phyloP scores from a whole-genome alignment of 73 alveolate genomes.

The Paramecium sonneborni region DNA sequence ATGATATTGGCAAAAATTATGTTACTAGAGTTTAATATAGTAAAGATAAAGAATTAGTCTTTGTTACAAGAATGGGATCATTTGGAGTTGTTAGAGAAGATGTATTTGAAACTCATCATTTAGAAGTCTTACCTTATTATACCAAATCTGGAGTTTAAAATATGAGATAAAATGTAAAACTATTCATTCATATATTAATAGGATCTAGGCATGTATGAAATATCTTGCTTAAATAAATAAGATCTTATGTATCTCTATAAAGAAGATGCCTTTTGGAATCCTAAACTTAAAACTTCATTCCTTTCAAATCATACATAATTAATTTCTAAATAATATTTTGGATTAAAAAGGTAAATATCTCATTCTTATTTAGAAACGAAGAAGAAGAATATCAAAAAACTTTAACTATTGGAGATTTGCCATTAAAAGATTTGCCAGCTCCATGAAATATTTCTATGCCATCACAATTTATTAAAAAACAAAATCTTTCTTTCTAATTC shows the following conservation, averaged over 20 bases:
- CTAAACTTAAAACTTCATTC: background rate
- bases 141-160: constrained; percentile 71
- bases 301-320: constrained; percentile 32
- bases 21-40: constrained; percentile 77
- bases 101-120: constrained; percentile 83
- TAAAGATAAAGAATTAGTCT: constrained; percentile 83
- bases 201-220: constrained; percentile 73
- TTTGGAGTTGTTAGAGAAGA: constrained; percentile 72
- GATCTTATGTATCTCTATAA: constrained; percentile 72
- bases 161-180: constrained; percentile 33
- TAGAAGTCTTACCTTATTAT: constrained; percentile 76
- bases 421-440: constrained; percentile 16
- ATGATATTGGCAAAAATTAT: constrained; percentile 66
- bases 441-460: background rate
- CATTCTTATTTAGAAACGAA: background rate
- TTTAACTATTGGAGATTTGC: background rate
- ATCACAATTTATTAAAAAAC: background rate
- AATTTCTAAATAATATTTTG: constrained; percentile 24
- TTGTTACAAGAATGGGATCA: constrained; percentile 81
- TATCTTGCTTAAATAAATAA: constrained; percentile 70
- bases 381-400: background rate
- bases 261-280: constrained; percentile 76
- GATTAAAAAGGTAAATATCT: constrained; percentile 11
- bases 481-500: background rate
- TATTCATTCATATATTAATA: constrained; percentile 43